These are phyloP conservation scores for Petunia secreta DNA, from an alignment of 257 asterid genomes.

Conservation along the genomic window DNA sequence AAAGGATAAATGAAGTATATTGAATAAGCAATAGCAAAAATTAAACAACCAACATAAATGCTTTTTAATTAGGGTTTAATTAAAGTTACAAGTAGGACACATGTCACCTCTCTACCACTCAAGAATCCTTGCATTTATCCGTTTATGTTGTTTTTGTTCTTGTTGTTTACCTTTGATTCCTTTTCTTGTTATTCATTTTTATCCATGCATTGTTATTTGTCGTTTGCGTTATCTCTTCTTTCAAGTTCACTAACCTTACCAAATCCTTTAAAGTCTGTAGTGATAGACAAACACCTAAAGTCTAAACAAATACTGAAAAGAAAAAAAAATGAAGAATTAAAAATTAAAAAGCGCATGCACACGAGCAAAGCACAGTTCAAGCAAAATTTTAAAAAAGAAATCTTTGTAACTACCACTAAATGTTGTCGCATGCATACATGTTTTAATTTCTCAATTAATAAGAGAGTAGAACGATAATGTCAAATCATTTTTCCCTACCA, in stretches of 20 bases:
- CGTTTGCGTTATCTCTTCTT: not conserved
- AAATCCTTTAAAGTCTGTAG: not conserved
- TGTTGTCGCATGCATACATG: not conserved
- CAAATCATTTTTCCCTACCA: too few relatives aligned
- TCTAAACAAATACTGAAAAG: not conserved
- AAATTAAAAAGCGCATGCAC: not conserved
- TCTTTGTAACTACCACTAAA: not conserved
- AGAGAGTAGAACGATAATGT: not conserved
- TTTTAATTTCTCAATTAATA: not conserved
- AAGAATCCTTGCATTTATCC: not conserved
- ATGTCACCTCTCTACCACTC: constrained; percentile 31
- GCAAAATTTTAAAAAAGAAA: not conserved
- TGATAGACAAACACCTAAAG: not conserved
- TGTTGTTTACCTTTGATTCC: too few relatives aligned
- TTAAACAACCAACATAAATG: constrained; percentile 1
- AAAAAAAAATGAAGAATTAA: not conserved
- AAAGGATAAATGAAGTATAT: not conserved
- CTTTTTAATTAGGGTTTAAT: not conserved
- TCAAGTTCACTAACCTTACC: not conserved
- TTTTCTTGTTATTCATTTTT: not conserved
- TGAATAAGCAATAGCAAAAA: not conserved
- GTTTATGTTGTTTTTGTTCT: not conserved
- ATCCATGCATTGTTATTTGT: not conserved
- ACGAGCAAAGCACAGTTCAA: not conserved
- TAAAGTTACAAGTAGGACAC: constrained; percentile 4